Evolutionary conservation across 1,139 yeast genomes (phyloP).

Genomic region (Schwanniomyces etchellsii): DNA sequence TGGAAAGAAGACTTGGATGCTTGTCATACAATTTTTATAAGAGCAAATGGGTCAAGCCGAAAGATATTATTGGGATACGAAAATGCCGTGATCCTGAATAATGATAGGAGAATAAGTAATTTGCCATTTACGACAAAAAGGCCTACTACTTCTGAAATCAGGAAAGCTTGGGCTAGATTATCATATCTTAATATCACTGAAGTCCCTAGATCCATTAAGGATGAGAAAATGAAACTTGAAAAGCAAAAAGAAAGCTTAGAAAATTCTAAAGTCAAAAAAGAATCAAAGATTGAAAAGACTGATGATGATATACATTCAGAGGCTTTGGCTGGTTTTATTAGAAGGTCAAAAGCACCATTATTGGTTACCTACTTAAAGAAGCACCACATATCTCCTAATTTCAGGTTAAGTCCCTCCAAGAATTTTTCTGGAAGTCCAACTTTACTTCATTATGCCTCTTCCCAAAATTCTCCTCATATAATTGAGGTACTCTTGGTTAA

Average conservation of each 20-base stretch:
- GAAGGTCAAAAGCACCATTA: conserved; percentile 76
- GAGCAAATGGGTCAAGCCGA: conserved; percentile 76
- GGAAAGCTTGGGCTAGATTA: conserved; percentile 78
- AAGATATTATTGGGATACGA: conserved; percentile 65
- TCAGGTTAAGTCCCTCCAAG: conserved; percentile 47
- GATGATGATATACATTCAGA: conserved; percentile 45
- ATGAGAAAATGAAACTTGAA: conserved; percentile 17
- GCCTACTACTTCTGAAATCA: conserved; percentile 79
- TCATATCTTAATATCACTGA: conserved; percentile 53
- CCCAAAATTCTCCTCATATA: conserved; percentile 63
- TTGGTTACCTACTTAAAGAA: conserved; percentile 57
- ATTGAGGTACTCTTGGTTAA: conserved; percentile 58
- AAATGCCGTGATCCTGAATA: conserved; percentile 40
- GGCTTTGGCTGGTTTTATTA: conserved; percentile 56
- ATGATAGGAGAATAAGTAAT: conserved; percentile 54
- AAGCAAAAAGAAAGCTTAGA: conserved; percentile 17
- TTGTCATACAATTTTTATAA: conserved; percentile 68
- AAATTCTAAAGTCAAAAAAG: conserved; percentile 14
- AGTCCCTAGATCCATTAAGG: conserved; percentile 45
- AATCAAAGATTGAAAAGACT: conserved; percentile 17
- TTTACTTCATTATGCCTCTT: conserved; percentile 71
- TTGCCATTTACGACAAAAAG: conserved; percentile 89
- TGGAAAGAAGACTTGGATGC: conserved; percentile 60
- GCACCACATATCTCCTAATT: conserved; percentile 47
- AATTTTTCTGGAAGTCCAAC: conserved; percentile 62